Percentiles rank a stretch among this genome's conserved stretches.
phyloP scores from a whole-genome alignment of 2,329 filamentous ascomycete species.

The Monosporascus cannonballus region DNA sequence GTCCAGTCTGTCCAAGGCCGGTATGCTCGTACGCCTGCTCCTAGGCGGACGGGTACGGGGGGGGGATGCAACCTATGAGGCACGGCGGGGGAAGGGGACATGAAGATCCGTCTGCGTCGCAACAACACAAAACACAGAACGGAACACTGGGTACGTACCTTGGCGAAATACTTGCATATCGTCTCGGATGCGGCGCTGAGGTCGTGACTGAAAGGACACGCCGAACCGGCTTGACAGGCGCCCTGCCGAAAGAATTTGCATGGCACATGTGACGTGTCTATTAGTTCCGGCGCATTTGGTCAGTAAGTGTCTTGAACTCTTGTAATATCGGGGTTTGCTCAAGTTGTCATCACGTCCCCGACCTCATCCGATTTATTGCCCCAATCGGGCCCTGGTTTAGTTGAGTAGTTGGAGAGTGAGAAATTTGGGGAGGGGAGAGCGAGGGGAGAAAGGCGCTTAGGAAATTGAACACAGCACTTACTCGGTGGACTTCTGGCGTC shows the following conservation, averaged over 20 bases:
- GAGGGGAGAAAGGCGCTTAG: constrained; percentile 3
- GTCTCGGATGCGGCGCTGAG: constrained; percentile 78
- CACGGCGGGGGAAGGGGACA: not conserved
- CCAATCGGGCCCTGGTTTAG: too few species aligned
- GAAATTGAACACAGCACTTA: constrained; percentile 31
- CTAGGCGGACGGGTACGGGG: too few species aligned
- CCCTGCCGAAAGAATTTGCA: constrained; percentile 99
- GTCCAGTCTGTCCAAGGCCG: constrained; percentile 3
- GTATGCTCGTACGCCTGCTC: not conserved
- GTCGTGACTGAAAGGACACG: constrained; percentile 95
- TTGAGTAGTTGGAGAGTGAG: not conserved
- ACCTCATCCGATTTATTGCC: too few species aligned
- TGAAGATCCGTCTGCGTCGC: not conserved
- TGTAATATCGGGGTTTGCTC: too few species aligned
- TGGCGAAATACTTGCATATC: constrained; percentile 98
- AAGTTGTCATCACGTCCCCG: too few species aligned
- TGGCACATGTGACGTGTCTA: constrained; percentile 93
- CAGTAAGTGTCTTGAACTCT: not conserved
- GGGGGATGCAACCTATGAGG: not conserved
- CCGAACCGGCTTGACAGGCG: constrained; percentile 89
- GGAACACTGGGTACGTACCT: constrained; percentile 52
- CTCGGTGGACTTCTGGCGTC: constrained; percentile 58
- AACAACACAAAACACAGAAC: not conserved
- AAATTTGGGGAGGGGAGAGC: not conserved
- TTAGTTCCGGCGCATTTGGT: constrained; percentile 9